A percentile compares a stretch with the other conserved stretches of the same genome.
Evolutionary conservation across 1,284 basidiomycete species (phyloP).

Genomic region (Cystobasidiaceae sp.): DNA sequence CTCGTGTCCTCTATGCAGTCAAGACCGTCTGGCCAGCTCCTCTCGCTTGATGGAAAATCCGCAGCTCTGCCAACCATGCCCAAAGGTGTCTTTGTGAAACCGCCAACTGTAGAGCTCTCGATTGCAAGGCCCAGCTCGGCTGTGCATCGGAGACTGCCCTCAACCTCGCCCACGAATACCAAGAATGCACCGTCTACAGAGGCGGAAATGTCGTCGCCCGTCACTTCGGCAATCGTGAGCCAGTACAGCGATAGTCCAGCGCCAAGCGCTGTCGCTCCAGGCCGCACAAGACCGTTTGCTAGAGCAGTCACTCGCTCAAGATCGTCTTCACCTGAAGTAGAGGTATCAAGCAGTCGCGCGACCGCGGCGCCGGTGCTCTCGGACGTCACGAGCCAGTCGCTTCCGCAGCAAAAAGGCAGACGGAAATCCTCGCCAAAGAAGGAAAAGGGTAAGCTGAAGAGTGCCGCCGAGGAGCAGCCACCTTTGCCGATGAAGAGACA

Average conservation of each 20-base stretch:
- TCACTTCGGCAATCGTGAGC: neutral
- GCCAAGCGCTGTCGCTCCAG: neutral
- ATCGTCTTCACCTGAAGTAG: no score
- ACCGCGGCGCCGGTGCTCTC: no score
- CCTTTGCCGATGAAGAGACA: no score
- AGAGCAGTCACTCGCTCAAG: no score
- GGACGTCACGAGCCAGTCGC: no score
- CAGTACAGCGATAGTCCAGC: conserved; percentile 3
- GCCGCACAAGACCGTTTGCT: no score
- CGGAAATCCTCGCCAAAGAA: no score
- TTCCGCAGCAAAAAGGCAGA: no score
- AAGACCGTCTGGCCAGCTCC: neutral
- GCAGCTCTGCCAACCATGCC: neutral
- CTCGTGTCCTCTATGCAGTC: conserved; percentile 8
- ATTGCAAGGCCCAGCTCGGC: neutral
- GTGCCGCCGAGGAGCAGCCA: no score
- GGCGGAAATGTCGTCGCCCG: neutral
- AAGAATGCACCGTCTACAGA: neutral
- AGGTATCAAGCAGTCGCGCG: no score
- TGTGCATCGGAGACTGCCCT: conserved; percentile 3
- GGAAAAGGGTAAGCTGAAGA: no score
- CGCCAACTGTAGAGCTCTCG: neutral
- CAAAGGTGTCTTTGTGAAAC: neutral
- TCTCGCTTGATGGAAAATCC: conserved; percentile 4
- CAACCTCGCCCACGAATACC: conserved; percentile 2